phyloP scores from a whole-genome alignment of 2,329 filamentous ascomycete species.

The Fusarium napiforme region DNA sequence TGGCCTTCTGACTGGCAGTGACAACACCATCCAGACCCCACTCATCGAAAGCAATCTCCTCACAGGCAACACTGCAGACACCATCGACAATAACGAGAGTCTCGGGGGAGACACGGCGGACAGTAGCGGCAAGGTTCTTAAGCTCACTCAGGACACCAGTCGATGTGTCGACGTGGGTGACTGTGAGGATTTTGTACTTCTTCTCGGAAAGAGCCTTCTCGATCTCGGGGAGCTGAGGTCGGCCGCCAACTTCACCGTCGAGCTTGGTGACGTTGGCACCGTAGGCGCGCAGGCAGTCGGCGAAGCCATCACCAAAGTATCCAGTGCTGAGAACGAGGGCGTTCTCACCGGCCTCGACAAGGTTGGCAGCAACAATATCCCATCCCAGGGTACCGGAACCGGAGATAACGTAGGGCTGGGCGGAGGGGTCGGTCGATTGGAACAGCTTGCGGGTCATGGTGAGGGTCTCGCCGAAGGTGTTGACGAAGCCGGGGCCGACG shows the following conservation, averaged over 20 bases:
- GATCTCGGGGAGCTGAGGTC: conserved; percentile 86
- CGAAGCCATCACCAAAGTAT: conserved; percentile 96
- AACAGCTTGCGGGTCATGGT: conserved; percentile 92
- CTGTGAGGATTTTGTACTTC: conserved; percentile 92
- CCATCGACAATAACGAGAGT: conserved; percentile 94
- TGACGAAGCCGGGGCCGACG: conserved; percentile 88
- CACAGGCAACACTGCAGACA: conserved; percentile 95
- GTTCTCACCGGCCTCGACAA: conserved; percentile 88
- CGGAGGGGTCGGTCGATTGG: conserved; percentile 82
- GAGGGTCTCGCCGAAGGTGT: conserved; percentile 89
- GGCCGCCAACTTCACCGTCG: conserved; percentile 86
- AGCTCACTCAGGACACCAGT: conserved; percentile 95
- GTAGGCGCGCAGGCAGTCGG: conserved; percentile 90
- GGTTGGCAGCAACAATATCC: conserved; percentile 95
- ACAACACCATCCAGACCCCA: conserved; percentile 94
- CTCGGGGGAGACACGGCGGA: conserved; percentile 87
- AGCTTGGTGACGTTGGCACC: conserved; percentile 90
- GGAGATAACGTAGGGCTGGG: conserved; percentile 93
- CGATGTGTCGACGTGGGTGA: conserved; percentile 97
- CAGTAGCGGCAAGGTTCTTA: conserved; percentile 82
- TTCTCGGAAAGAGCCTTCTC: conserved; percentile 90
- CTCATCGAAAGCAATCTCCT: conserved; percentile 95
- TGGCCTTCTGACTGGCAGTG: conserved; percentile 96
- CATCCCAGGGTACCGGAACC: conserved; percentile 96
- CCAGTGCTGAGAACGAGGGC: conserved; percentile 94